phyloP scores from a whole-genome alignment of 192 early-diverging fungal genomes.

The Backusella luteola region DNA sequence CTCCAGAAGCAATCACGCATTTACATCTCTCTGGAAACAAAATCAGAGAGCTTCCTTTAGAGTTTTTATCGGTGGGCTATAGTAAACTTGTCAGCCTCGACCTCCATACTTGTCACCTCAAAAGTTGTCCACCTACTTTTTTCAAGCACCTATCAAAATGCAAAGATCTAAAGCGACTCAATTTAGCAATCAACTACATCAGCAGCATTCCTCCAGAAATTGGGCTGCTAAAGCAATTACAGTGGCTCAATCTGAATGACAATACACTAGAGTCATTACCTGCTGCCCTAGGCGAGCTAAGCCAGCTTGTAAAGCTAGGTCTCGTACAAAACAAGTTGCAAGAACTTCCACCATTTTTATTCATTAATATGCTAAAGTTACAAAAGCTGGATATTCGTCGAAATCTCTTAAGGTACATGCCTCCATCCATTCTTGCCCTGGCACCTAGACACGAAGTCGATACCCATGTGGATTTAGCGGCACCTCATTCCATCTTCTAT shows the following conservation, averaged over 20 bases:
- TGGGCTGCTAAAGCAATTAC: constrained; percentile 32
- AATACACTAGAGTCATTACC: constrained; percentile 40
- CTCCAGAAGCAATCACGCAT: constrained; percentile 33
- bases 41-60: constrained; percentile 23
- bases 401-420: constrained; percentile 41
- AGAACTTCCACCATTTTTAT: constrained; percentile 26
- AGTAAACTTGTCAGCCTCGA: constrained; percentile 41
- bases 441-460: constrained; percentile 5
- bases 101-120: constrained; percentile 43
- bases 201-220: constrained; percentile 32
- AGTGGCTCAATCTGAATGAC: constrained; percentile 53
- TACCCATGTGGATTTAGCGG: neutral
- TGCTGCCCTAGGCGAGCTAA: constrained; percentile 32
- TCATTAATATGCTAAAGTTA: constrained; percentile 31
- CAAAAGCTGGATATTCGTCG: constrained; percentile 46
- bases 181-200: constrained; percentile 48
- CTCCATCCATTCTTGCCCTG: constrained; percentile 22
- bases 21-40: constrained; percentile 42
- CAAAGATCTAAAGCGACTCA: constrained; percentile 33
- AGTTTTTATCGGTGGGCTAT: constrained; percentile 29
- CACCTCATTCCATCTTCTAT: constrained; percentile 2
- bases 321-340: constrained; percentile 47
- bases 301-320: constrained; percentile 44
- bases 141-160: constrained; percentile 13
- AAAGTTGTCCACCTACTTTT: constrained; percentile 10